Evolutionary conservation across 2,329 filamentous ascomycete genomes (phyloP), one percentile per base, ranked within the genome.

Genomic region (Fusarium nisikadoi): DNA sequence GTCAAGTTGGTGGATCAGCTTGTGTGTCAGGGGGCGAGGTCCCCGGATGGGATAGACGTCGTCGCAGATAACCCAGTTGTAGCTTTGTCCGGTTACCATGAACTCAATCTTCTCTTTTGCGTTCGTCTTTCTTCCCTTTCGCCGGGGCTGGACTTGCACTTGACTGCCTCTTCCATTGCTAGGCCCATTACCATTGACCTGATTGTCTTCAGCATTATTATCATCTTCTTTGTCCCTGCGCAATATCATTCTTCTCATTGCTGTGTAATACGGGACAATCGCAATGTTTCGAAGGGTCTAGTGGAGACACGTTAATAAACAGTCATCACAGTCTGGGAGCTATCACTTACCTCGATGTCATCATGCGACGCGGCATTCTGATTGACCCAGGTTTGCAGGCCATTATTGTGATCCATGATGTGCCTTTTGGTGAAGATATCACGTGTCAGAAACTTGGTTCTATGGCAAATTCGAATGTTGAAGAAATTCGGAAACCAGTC

Each of bases 41-140:
- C 49, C 33, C 0, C 49, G 49, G 0, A 52, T 52, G 0, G 49
- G 0, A 0, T 35, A 36, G 0, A 36, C 49, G 0, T 52, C 49
- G 0, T 52, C 33, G 0, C 49, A 52, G 9, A 52, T 36, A 0
- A 9, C 0, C 49, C 49, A 52, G 1, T 36, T 52, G 6, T 52
- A 52, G 0, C 29, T 50, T 1, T 50, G 46, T 0, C 29, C 45
- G 0, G 16, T 43, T 0, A 43, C 4, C 4, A 11, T 7, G 14
- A 43, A 43, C 8, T 43, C 6, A 0, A 43, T 11, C 4, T 43
- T 8, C 8, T 25, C 10, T 8, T 42, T 17, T 6, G 14, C n/a
- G 2, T 13, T 16, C 3, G 14, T 16, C 3, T 23, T 4, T 16
- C n/a, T 13, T 11, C 12, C 3, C 9, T 20, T 27, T 29, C 8